Base-by-base conservation (phyloP, 2,329 filamentous ascomycete species). In the Apiospora kogelbergensis region DNA sequence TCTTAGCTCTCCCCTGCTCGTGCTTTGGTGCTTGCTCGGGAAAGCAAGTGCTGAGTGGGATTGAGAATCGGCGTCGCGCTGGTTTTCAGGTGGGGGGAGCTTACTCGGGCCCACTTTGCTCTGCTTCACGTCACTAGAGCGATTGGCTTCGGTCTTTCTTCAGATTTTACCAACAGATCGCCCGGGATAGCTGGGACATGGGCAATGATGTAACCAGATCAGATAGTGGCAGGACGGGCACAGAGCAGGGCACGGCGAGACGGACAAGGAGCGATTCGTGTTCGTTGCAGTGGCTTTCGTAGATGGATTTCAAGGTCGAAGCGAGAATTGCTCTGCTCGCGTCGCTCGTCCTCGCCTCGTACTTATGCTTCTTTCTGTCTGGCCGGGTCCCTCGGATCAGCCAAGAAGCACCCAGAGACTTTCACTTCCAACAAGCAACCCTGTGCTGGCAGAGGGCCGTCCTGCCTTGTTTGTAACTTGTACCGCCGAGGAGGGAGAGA, bases 61-160 rank as follows among this genome's bases (percentile, higher is more conserved):
- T 65, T 44, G 63, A 65, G 42, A 65, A 65, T 65, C 37, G 22
- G 37, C 20, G 41, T 30, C 15, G 22, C 42, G 63, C 63, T 44
- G 37, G 63, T 65, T 60, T 44, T 65, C 63, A 40, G 63, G 63
- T 65, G 63, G 63, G 60, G n/a, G 63, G 63, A 65, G 63, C 63
- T 65, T 65, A 42, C 37, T 42, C n/a, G 9, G 63, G n/a, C 26
- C 53, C 53, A 60, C 53, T 60, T 20, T 37, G 53, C 15, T 30
- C 30, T 60, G 53, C 53, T 60, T 60, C 53, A 60, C 53, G 53
- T 60, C 53, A 60, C 53, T 60, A 60, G 53, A 30, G 53, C 30
- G 53, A 60, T 60, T 60, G 53, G 53, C 4, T 60, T 60, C 53
- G 53, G 53, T 60, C 53, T 60, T 60, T 60, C 30, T 60, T 60